Evolutionary conservation across 768 basidiomycete genomes (phyloP).

Genomic region (Collybiopsis luxurians): DNA sequence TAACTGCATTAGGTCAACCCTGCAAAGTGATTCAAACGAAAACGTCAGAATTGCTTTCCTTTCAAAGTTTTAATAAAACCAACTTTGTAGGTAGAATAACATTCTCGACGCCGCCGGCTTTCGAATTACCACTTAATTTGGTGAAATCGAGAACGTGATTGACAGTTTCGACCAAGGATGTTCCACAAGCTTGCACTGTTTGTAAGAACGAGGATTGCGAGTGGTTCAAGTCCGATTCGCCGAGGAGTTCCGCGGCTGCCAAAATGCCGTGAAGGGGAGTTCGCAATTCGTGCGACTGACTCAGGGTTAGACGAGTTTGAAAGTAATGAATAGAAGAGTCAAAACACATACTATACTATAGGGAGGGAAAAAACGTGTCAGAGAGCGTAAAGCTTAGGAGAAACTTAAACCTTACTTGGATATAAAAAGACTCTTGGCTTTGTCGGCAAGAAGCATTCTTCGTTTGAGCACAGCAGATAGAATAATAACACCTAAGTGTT

Average conservation of each 20-base stretch:
- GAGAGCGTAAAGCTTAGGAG: neutral
- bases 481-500: conserved; percentile 73
- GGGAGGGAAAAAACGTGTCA: conserved; percentile 1
- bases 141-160: conserved; percentile 97
- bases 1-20: conserved; percentile 76
- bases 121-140: conserved; percentile 85
- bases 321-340: neutral
- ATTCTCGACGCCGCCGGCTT: conserved; percentile 75
- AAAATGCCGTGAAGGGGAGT: conserved; percentile 93
- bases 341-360: neutral
- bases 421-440: conserved; percentile 89
- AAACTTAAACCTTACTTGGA: conserved; percentile 62
- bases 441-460: conserved; percentile 91
- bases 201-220: conserved; percentile 85
- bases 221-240: conserved; percentile 78
- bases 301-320: conserved; percentile 49
- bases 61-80: conserved; percentile 20
- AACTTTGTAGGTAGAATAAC: conserved; percentile 68
- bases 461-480: conserved; percentile 90
- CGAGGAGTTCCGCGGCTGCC: conserved; percentile 88
- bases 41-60: conserved; percentile 18
- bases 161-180: conserved; percentile 93
- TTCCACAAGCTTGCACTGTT: conserved; percentile 93
- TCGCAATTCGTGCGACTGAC: conserved; percentile 74
- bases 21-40: conserved; percentile 13